Percentiles rank a stretch among this genome's conserved stretches.
Evolutionary conservation across 1,284 basidiomycete species (phyloP).

Genomic region (Marasmius tenuissimus): DNA sequence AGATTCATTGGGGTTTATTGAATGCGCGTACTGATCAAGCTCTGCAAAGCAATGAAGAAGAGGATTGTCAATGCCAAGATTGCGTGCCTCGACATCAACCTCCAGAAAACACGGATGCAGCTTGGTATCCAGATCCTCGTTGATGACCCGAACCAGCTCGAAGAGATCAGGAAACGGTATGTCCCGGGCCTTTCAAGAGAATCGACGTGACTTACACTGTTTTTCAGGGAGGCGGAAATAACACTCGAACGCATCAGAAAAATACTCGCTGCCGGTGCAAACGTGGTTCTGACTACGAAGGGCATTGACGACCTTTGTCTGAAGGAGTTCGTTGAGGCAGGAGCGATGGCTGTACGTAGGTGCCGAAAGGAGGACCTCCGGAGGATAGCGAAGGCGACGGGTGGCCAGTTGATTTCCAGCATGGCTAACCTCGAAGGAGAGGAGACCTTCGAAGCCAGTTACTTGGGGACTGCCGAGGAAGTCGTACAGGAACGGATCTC

Average conservation of each 20-base stretch:
- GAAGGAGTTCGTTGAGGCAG: conserved; percentile 99
- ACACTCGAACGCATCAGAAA: conserved; percentile 95
- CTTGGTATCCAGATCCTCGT: conserved; percentile 97
- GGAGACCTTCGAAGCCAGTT: conserved; percentile 93
- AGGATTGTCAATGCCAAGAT: conserved; percentile 94
- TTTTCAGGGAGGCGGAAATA: conserved; percentile 87
- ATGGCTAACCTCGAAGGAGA: conserved; percentile 98
- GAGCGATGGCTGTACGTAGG: conserved; percentile 97
- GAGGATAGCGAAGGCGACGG: conserved; percentile 96
- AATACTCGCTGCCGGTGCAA: conserved; percentile 94
- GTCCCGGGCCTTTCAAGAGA: conserved; percentile 17
- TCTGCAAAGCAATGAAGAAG: conserved; percentile 85
- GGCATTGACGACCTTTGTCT: conserved; percentile 98
- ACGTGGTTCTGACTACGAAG: conserved; percentile 97
- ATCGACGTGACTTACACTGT: conserved; percentile 8
- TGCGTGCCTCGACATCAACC: conserved; percentile 97
- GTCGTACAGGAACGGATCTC: conserved; percentile 96
- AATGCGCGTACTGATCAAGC: background rate
- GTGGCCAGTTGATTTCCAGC: conserved; percentile 90
- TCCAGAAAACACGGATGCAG: conserved; percentile 97
- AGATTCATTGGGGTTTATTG: conserved; percentile 16
- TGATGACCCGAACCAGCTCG: conserved; percentile 95
- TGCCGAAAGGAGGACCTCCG: conserved; percentile 98
- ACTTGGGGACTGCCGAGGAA: conserved; percentile 91
- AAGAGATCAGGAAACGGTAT: conserved; percentile 92